Evolutionary conservation across 2,329 filamentous ascomycete species (phyloP).

Genomic region (Cercospora brassicicola): DNA sequence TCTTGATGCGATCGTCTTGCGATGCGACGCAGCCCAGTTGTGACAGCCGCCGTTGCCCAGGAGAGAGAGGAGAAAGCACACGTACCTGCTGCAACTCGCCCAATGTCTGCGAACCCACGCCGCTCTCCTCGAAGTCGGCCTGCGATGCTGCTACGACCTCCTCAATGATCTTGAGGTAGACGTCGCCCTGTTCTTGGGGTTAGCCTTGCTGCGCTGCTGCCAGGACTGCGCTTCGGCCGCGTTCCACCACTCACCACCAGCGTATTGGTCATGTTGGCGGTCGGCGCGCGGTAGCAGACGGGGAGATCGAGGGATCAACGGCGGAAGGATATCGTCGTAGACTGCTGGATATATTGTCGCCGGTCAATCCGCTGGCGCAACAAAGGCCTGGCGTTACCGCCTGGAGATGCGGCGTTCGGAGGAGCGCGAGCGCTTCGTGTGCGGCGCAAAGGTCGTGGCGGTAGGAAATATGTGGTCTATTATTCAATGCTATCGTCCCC

Average conservation of each 20-base stretch:
- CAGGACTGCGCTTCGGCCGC: background rate
- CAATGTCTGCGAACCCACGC: conserved; percentile 82
- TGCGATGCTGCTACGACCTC: conserved; percentile 65
- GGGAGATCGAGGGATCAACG: background rate
- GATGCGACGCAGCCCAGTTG: background rate
- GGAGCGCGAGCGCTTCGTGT: conserved; percentile 11
- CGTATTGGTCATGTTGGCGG: conserved; percentile 32
- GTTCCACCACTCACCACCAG: conserved; percentile 30
- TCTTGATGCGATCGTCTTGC: background rate
- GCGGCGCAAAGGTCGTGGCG: conserved; percentile 1
- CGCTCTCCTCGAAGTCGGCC: conserved; percentile 95
- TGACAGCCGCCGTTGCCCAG: background rate
- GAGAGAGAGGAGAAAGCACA: conserved; percentile 16
- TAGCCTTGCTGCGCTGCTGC: conserved; percentile 18
- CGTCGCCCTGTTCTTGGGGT: conserved; percentile 58
- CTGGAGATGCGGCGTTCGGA: conserved; percentile 8
- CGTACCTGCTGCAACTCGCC: conserved; percentile 83
- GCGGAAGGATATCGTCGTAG: background rate
- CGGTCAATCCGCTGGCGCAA: background rate
- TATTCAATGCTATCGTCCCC: conserved; percentile 3
- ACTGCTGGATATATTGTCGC: background rate
- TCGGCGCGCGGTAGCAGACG: background rate
- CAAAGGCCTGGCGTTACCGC: conserved; percentile 7
- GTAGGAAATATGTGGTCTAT: conserved; percentile 9
- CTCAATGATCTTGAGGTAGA: conserved; percentile 90